These are phyloP conservation scores for Lactarius tabidus DNA, from an alignment of 768 basidiomycete genomes.

Conservation along the genomic window DNA sequence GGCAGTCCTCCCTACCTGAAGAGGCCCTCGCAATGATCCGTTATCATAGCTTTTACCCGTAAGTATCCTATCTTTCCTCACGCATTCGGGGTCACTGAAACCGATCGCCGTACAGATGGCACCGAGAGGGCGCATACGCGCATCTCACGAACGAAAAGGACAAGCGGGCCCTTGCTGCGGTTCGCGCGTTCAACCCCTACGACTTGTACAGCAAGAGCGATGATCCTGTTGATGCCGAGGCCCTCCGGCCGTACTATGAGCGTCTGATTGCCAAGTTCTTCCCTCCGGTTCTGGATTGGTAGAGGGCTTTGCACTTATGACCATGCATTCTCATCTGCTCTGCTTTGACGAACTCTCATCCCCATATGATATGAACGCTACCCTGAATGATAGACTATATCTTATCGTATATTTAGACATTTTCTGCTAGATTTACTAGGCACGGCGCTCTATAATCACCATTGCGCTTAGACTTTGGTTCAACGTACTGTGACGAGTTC, in stretches of 20 bases:
- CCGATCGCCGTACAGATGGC: slow-evolving; percentile 52
- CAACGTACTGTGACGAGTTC: background rate
- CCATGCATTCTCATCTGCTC: slow-evolving; percentile 2
- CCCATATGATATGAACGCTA: slow-evolving; percentile 5
- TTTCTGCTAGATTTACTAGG: slow-evolving; percentile 15
- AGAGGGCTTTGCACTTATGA: slow-evolving; percentile 20
- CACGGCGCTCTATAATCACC: slow-evolving; percentile 3
- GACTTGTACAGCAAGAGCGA: slow-evolving; percentile 92
- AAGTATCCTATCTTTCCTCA: slow-evolving; percentile 26
- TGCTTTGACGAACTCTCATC: slow-evolving; percentile 14
- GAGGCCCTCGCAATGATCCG: slow-evolving; percentile 90
- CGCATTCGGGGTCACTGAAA: background rate
- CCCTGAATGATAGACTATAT: background rate
- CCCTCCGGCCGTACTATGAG: slow-evolving; percentile 80
- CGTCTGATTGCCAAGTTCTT: slow-evolving; percentile 82
- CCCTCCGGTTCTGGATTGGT: slow-evolving; percentile 81
- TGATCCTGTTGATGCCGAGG: slow-evolving; percentile 53
- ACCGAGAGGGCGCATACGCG: slow-evolving; percentile 79
- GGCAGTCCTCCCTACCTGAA: slow-evolving; percentile 73
- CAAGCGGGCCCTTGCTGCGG: slow-evolving; percentile 59
- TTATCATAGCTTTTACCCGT: slow-evolving; percentile 93
- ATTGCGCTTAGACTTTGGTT: background rate
- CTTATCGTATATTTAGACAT: slow-evolving; percentile 2
- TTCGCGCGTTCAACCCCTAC: slow-evolving; percentile 88
- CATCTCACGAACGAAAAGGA: slow-evolving; percentile 78